These are phyloP conservation scores for Suhomyces taliae DNA, from an alignment of 1,139 yeast species.

Conservation along the genomic window DNA sequence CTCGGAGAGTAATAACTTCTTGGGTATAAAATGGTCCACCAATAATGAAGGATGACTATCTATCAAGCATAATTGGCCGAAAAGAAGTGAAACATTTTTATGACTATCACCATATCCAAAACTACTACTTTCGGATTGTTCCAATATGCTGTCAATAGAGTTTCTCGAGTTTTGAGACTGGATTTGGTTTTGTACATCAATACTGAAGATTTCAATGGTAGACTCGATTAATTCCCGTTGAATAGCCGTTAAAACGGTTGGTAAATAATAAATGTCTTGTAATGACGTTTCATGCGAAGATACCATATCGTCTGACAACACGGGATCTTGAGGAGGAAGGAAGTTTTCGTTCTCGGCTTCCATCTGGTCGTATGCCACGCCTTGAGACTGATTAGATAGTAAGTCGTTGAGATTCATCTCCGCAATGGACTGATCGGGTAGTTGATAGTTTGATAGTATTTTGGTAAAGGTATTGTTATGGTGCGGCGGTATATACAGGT, in stretches of 20 bases:
- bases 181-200: slow-evolving; percentile 39
- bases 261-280: slow-evolving; percentile 47
- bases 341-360: slow-evolving; percentile 5
- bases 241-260: slow-evolving; percentile 53
- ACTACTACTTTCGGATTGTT: slow-evolving; percentile 23
- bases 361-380: slow-evolving; percentile 2
- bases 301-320: not conserved
- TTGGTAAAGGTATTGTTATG: not conserved
- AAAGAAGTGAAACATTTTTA: slow-evolving; percentile 34
- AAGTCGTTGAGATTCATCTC: slow-evolving; percentile 42
- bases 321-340: slow-evolving; percentile 1
- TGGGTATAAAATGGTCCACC: slow-evolving; percentile 75
- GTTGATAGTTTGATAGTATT: not conserved
- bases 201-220: slow-evolving; percentile 50
- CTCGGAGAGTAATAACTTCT: slow-evolving; percentile 62
- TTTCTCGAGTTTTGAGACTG: slow-evolving; percentile 27
- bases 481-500: not conserved
- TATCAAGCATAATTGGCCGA: slow-evolving; percentile 50
- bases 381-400: slow-evolving; percentile 21
- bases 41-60: slow-evolving; percentile 66
- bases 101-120: slow-evolving; percentile 1
- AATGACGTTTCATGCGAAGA: not conserved
- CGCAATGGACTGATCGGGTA: not conserved
- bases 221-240: slow-evolving; percentile 60
- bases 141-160: slow-evolving; percentile 40